These are phyloP conservation scores for Phytophthora chlamydospora DNA, from an alignment of 352 stramenopile genomes.

Conservation along the genomic window DNA sequence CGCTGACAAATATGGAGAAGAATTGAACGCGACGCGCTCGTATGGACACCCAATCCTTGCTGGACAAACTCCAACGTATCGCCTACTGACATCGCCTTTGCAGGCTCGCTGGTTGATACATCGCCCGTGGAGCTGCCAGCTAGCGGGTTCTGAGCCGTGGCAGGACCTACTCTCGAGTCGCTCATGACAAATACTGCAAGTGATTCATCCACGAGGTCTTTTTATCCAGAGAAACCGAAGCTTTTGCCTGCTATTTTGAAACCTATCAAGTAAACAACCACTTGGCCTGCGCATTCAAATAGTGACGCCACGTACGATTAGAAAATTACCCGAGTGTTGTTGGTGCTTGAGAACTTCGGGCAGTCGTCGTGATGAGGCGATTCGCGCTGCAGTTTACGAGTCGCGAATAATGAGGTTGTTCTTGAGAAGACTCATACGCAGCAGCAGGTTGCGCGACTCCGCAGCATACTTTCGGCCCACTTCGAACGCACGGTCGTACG, in stretches of 20 bases:
- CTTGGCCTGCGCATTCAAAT: not conserved
- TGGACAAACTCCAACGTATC: constrained; percentile 56
- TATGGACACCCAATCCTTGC: constrained; percentile 56
- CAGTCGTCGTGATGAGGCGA: constrained; percentile 1
- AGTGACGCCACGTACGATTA: constrained; percentile 23
- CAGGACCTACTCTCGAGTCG: not conserved
- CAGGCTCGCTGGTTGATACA: not conserved
- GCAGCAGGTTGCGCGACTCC: constrained; percentile 80
- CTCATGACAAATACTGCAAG: constrained; percentile 3
- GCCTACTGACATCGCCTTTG: constrained; percentile 1
- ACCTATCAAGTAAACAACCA: not conserved
- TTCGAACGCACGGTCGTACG: constrained; percentile 81
- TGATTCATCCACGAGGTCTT: not conserved
- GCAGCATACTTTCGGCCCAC: constrained; percentile 82
- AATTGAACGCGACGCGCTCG: constrained; percentile 62
- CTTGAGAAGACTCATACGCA: constrained; percentile 89
- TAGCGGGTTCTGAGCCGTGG: not conserved
- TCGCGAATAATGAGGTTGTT: constrained; percentile 86
- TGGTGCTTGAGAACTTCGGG: constrained; percentile 1
- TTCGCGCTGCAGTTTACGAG: constrained; percentile 30
- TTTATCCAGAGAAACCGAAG: constrained; percentile 15
- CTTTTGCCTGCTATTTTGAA: constrained; percentile 18
- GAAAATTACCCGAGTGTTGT: constrained; percentile 8
- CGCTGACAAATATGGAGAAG: constrained; percentile 70
- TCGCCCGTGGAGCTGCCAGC: not conserved